Evolutionary conservation across 371 early-diverging fungal genomes (phyloP), one percentile per base, ranked within the genome.

Genomic region (Blastocladiella emersonii): DNA sequence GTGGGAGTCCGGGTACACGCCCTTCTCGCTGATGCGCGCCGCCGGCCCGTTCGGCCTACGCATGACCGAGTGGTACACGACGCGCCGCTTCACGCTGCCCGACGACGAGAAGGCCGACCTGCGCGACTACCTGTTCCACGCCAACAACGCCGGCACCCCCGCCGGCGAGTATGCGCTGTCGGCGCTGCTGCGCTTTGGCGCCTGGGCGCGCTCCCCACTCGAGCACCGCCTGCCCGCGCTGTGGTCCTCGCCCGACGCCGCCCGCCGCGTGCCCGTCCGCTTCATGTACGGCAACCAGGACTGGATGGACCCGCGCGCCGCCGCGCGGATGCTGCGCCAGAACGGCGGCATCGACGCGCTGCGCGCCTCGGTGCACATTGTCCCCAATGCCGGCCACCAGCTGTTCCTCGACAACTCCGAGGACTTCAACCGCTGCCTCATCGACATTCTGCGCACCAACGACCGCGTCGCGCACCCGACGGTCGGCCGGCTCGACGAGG

Each of bases 231-330:
- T 93, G 2, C 64, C 71, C 10, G 68, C 72, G n/a, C 68, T 95
- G 8, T 68, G 71, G 44, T 13, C 19, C 19, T 13, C 7, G 7
- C 7, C 5, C 7, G 5, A 5, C 19, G 45, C 10, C 3, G 8
- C 13, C 39, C 8, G 13, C 5, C 19, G 25, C 7, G 80, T 92
- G 82, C 92, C 93, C 0, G 86, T 85, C 0, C 77, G 81, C 25
- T 92, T 93, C 68, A 72, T 92, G 57, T 93, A 88, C 67, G 91
- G 91, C 32, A 72, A 73, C 41, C 75, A 78, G 74, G 95, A 95
- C 78, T 95, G 93, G 93, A 93, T 95, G 92, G 92, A 93, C 67
- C 80, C 80, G 63, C 72, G 75, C n/a, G 82, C 84, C 25, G 93
- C 89, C 36, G 78, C 83, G 59, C 70, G 78, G 55, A 86, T 81